Conservation (phyloP, 495 filamentous ascomycete genomes). For the Penicillium psychrofluorescens region DNA sequence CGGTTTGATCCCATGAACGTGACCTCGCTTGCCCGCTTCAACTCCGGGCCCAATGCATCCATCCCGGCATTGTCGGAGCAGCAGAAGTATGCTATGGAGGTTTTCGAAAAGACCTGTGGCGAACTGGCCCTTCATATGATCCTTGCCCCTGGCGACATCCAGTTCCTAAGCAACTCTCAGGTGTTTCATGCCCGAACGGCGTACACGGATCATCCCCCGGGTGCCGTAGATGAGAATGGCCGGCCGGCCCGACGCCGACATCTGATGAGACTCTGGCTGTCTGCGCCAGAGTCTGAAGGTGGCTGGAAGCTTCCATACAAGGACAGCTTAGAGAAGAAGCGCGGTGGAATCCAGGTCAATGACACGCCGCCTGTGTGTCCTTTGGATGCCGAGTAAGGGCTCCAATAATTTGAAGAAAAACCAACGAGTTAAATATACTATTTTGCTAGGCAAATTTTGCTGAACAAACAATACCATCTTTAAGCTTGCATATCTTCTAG, state of each 20-base stretch:
- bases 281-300: constrained; percentile 66
- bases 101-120: constrained; percentile 57
- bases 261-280: constrained; percentile 72
- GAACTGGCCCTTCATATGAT: constrained; percentile 64
- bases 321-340: constrained; percentile 66
- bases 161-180: constrained; percentile 59
- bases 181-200: constrained; percentile 59
- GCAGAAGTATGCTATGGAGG: constrained; percentile 50
- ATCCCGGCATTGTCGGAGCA: constrained; percentile 56
- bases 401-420: no score
- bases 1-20: constrained; percentile 64
- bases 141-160: constrained; percentile 65
- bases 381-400: constrained; percentile 54
- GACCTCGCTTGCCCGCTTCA: constrained; percentile 53
- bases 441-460: no score
- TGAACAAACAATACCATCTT: no score
- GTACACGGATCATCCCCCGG: constrained; percentile 52
- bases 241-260: constrained; percentile 51
- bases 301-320: constrained; percentile 73
- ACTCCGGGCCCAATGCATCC: constrained; percentile 35
- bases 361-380: constrained; percentile 55
- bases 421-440: no score
- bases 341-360: constrained; percentile 77
- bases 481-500: no score
- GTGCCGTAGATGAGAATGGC: constrained; percentile 19